Evolutionary conservation across 2,329 filamentous ascomycete genomes (phyloP).

Genomic region (Fusarium torreyae): DNA sequence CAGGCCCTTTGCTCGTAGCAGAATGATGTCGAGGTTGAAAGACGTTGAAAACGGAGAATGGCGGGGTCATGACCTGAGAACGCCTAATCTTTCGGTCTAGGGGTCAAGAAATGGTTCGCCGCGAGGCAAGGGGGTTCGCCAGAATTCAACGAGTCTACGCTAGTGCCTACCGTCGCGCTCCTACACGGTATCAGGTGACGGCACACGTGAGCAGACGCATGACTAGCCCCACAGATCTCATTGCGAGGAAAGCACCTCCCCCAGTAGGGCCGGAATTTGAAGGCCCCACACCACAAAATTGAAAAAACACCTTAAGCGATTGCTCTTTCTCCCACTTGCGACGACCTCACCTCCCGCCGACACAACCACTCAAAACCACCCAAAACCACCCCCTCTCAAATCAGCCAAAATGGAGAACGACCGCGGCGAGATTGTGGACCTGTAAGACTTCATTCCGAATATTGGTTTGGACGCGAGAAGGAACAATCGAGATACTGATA

Average conservation of each 20-base stretch:
- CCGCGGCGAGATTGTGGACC: conserved; percentile 99
- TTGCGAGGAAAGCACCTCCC: conserved; percentile 6
- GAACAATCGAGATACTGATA: conserved; percentile 50
- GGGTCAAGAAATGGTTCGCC: conserved; percentile 32
- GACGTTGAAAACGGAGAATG: conserved; percentile 17
- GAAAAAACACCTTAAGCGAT: conserved; percentile 32
- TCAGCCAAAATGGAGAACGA: conserved; percentile 97
- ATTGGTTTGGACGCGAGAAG: conserved; percentile 29
- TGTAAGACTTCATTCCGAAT: conserved; percentile 73
- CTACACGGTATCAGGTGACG: conserved; percentile 54
- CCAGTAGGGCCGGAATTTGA: conserved; percentile 23
- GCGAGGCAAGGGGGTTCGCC: conserved; percentile 27
- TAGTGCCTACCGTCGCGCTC: conserved; percentile 40
- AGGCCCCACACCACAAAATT: conserved; percentile 49
- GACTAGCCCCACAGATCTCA: conserved; percentile 51
- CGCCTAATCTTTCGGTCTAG: conserved; percentile 26
- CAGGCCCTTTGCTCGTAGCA: conserved; percentile 51
- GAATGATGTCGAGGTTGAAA: conserved; percentile 42
- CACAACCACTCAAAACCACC: conserved; percentile 51
- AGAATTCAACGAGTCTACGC: conserved; percentile 5
- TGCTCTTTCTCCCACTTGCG: conserved; percentile 43
- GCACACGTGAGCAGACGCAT: conserved; percentile 40
- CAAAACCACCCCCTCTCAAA: conserved; percentile 48
- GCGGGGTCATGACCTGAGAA: conserved; percentile 35
- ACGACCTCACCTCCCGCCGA: conserved; percentile 52